These are phyloP conservation scores for Ailanthus altissimus DNA, from an alignment of 345 rosid genomes.

Conservation along the genomic window DNA sequence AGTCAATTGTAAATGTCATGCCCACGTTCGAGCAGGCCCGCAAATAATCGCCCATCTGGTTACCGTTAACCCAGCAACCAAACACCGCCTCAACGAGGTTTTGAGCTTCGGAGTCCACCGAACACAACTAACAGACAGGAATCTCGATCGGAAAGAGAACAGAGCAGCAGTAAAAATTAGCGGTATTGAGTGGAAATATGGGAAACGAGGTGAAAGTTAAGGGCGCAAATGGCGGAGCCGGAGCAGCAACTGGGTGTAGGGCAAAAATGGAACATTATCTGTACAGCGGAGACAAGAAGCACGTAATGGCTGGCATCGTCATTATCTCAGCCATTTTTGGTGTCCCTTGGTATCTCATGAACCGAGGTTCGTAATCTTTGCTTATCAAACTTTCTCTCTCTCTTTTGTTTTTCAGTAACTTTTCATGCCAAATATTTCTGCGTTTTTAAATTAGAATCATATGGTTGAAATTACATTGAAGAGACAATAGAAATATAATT, in stretches of 20 bases:
- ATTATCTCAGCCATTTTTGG: slow-evolving; percentile 56
- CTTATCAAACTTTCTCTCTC: background rate
- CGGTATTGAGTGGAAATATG: slow-evolving; percentile 28
- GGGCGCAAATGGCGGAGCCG: slow-evolving; percentile 18
- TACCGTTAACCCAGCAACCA: background rate
- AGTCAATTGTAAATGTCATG: no score
- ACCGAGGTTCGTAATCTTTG: slow-evolving; percentile 48
- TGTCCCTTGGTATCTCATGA: slow-evolving; percentile 89
- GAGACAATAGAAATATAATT: no score
- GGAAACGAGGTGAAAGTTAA: slow-evolving; percentile 41
- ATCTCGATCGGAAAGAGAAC: background rate
- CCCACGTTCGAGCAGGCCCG: background rate
- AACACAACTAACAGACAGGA: background rate
- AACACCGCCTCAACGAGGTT: background rate
- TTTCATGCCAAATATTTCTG: background rate
- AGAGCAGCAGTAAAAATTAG: background rate
- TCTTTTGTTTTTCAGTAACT: no score
- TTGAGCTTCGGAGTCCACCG: background rate
- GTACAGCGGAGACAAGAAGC: slow-evolving; percentile 91
- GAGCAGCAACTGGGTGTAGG: slow-evolving; percentile 43
- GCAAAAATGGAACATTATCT: slow-evolving; percentile 58
- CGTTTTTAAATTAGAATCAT: background rate
- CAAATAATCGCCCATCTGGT: background rate
- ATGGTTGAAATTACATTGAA: no score
- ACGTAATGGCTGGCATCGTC: slow-evolving; percentile 71